Conservation (phyloP, 306 rosid species). For the Dicorynia guianensis region DNA sequence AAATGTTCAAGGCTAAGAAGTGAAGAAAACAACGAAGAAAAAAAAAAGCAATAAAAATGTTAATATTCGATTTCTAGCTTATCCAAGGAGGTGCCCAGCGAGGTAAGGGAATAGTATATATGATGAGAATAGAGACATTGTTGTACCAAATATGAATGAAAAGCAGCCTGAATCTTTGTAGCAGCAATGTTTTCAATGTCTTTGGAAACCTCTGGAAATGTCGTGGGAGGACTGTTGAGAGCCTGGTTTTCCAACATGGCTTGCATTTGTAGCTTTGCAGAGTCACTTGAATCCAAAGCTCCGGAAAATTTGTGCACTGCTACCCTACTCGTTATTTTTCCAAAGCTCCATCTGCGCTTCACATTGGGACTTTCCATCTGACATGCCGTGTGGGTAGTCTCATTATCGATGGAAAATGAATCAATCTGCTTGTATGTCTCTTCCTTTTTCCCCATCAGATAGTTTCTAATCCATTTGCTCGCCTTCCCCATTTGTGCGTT, state of each 20-base stretch:
- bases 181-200: constrained; percentile 60
- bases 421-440: constrained; percentile 52
- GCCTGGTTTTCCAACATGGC: constrained; percentile 36
- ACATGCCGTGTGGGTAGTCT: constrained; percentile 18
- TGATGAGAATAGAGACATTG: constrained; percentile 7
- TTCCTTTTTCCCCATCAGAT: constrained; percentile 69
- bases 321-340: constrained; percentile 53
- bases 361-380: constrained; percentile 50
- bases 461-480: constrained; percentile 77
- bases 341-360: constrained; percentile 80
- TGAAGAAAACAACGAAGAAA: too few relatives aligned
- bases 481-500: constrained; percentile 72
- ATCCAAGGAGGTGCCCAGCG: not conserved
- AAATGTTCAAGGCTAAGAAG: not conserved
- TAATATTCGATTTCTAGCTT: constrained; percentile 1
- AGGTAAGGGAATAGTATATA: not conserved
- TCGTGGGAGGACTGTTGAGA: constrained; percentile 35
- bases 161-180: constrained; percentile 75
- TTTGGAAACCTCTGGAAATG: constrained; percentile 22
- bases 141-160: constrained; percentile 77
- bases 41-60: not conserved
- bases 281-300: constrained; percentile 60
- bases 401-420: constrained; percentile 29
- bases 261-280: constrained; percentile 44
- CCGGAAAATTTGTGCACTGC: constrained; percentile 51